Base-by-base conservation (phyloP, 768 basidiomycete genomes). In the Austroboletus festivus region DNA sequence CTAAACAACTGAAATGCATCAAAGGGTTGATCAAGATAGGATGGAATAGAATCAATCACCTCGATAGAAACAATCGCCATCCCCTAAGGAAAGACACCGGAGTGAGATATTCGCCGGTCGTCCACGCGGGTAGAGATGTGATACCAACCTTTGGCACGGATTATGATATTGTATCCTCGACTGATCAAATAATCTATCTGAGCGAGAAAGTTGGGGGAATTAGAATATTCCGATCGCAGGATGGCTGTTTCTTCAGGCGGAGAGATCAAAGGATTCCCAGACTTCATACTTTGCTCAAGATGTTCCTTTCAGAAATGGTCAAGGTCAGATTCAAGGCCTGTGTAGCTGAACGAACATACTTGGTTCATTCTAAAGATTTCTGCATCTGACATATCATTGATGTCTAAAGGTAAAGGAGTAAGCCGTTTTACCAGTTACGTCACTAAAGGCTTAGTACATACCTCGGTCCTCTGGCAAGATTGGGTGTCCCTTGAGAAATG, bases 61-160 rank as follows among this genome's bases (percentile, higher is more conserved):
- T 76, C 93, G 77, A 65, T 94, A 96, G 67, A 94, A 95, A 63
- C 93, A 95, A 64, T 89, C 89, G 0, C 93, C 92, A 56, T 89
- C 93, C 23, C 93, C 90, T 82, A 38, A 43, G 42, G 10, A 35
- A 33, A 34, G 42, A n/a, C 4, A 41, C 5, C 4, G 33, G 9
- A 18, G 28, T 50, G 30, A 49, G 35, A 44, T 22, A 26, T 39
- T 40, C 18, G 47, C 45, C 44, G 19, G n/a, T 18, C n/a, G n/a
- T 30, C 20, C 38, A 38, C 23, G 24, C 23, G 23, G 20, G 19
- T 21, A 35, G 35, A 37, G 43, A 33, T 41, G 28, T 62, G 46
- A 56, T 70, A 73, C 43, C 69, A 10, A 70, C 93, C 92, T 68
- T 83, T 77, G 0, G 86, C 80, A 46, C 90, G 73, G 59, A 90